Evolutionary conservation across 257 asterid genomes (phyloP).

Genomic region (Anisodus acutangulus): DNA sequence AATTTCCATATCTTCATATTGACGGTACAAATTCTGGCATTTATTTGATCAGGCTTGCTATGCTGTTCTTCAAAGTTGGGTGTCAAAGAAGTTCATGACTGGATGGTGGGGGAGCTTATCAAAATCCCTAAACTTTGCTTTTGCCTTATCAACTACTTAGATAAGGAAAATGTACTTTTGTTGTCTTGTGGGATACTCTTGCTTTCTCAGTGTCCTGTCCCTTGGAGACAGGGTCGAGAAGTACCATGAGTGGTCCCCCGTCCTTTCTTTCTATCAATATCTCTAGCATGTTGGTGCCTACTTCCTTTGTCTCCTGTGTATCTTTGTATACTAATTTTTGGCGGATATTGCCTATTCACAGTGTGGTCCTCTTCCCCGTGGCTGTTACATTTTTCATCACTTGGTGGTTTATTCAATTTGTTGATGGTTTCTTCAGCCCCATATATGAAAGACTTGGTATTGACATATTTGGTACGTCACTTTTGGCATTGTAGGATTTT

Average conservation of each 20-base stretch:
- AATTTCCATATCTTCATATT: constrained; percentile 19
- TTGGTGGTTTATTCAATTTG: constrained; percentile 98
- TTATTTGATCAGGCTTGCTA: constrained; percentile 78
- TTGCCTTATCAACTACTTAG: neutral
- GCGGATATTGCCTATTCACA: constrained; percentile 47
- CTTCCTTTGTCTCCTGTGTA: neutral
- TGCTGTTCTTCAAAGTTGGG: constrained; percentile 99
- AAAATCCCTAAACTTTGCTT: constrained; percentile 6
- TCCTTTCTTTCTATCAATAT: constrained; percentile 11
- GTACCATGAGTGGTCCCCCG: constrained; percentile 26
- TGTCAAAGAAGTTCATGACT: constrained; percentile 97
- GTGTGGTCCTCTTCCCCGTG: constrained; percentile 93
- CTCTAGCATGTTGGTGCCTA: constrained; percentile 1
- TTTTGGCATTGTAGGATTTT: constrained; percentile 22
- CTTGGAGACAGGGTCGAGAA: constrained; percentile 27
- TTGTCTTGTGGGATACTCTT: constrained; percentile 14
- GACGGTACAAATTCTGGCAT: constrained; percentile 35
- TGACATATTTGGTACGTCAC: constrained; percentile 80
- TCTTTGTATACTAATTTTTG: constrained; percentile 14
- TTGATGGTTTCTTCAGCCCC: constrained; percentile 98
- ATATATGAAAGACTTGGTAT: constrained; percentile 88
- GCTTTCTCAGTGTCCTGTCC: constrained; percentile 23
- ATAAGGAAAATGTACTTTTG: neutral
- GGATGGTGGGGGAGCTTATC: constrained; percentile 73
- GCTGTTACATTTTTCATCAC: constrained; percentile 94